Percentiles rank a stretch among this genome's conserved stretches.
Evolutionary conservation across 2,329 filamentous ascomycete species (phyloP).

Genomic region (Epichloe uncinata): DNA sequence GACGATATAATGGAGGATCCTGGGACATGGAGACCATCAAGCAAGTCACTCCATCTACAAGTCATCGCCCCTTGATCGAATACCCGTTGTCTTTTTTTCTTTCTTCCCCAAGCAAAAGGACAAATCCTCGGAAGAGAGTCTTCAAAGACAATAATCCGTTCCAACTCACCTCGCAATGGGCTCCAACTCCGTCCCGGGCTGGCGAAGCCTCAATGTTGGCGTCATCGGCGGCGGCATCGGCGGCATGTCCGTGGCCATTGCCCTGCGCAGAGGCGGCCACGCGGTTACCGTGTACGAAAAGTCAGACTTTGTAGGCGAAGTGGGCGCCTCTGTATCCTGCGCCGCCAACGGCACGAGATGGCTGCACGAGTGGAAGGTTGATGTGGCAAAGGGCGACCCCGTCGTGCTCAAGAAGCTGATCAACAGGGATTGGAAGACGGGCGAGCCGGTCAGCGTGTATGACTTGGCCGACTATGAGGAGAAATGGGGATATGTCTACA

Average conservation of each 20-base stretch:
- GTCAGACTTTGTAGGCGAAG: constrained; percentile 52
- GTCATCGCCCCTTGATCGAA: too few species aligned
- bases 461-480: constrained; percentile 51
- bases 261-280: constrained; percentile 33
- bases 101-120: too few species aligned
- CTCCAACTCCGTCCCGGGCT: constrained; percentile 17
- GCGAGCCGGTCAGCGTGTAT: constrained; percentile 51
- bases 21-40: not conserved
- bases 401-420: constrained; percentile 54
- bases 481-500: constrained; percentile 51
- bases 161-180: constrained; percentile 10
- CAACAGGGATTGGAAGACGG: constrained; percentile 57
- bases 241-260: constrained; percentile 32
- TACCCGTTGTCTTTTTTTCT: too few species aligned
- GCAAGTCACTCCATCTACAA: too few species aligned
- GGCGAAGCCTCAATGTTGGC: constrained; percentile 30
- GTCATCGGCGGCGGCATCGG: constrained; percentile 36
- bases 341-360: constrained; percentile 58
- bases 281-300: constrained; percentile 50
- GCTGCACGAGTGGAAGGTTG: constrained; percentile 55
- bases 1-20: not conserved
- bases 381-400: constrained; percentile 49
- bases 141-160: not conserved
- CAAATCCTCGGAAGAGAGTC: too few species aligned
- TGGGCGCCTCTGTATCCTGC: constrained; percentile 53